Conservation (phyloP, 371 early-diverging fungal genomes). For the Gilbertella persicaria region DNA sequence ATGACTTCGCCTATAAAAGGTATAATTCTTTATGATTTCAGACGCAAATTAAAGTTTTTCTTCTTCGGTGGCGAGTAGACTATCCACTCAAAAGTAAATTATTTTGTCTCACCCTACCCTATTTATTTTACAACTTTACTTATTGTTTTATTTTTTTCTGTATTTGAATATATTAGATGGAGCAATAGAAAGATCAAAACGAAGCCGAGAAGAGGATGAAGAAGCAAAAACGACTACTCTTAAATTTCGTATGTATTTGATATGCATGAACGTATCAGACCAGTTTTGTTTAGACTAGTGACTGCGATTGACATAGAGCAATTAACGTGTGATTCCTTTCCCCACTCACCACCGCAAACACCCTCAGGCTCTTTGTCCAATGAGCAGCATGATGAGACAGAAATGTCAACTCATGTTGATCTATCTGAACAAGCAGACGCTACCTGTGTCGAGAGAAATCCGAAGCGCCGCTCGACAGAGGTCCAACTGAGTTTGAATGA, state of each 20-base stretch:
- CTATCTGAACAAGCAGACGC: constrained; percentile 11
- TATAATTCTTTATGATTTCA: no score
- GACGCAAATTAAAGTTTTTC: no score
- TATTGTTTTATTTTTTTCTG: neutral
- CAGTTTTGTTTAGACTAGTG: neutral
- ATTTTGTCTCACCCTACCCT: no score
- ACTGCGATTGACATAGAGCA: constrained; percentile 12
- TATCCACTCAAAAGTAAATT: no score
- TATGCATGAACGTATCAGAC: neutral
- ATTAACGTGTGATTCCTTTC: constrained; percentile 25
- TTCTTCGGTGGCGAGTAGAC: no score
- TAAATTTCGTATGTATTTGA: neutral
- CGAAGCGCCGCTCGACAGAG: constrained; percentile 15
- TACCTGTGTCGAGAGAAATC: constrained; percentile 2
- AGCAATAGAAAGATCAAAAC: neutral
- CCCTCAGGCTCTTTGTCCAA: constrained; percentile 23
- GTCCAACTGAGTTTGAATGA: constrained; percentile 13
- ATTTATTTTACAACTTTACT: no score
- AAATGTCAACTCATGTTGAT: constrained; percentile 19
- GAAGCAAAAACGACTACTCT: neutral
- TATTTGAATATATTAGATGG: neutral
- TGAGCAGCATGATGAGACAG: constrained; percentile 1
- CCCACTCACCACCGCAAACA: constrained; percentile 31
- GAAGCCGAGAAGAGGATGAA: neutral
- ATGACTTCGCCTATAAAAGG: no score